Base-by-base conservation (phyloP, 2,329 filamentous ascomycete genomes). In the Alternaria novae-zelandiae region DNA sequence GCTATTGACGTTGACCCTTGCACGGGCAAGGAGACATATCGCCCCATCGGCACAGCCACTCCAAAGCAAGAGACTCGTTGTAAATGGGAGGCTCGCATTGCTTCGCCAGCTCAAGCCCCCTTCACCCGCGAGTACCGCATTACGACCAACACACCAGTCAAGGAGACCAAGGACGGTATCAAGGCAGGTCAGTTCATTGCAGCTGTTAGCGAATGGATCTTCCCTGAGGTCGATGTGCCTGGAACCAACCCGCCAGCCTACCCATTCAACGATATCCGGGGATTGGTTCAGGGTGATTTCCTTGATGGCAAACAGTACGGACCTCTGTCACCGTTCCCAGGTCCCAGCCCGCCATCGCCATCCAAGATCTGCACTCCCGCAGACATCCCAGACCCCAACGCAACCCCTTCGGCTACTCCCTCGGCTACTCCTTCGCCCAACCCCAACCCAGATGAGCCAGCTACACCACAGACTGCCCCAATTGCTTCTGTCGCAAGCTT, bases 1-100 rank as follows among this genome's bases (percentile, higher is more conserved):
- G 81, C 81, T 43, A 80, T 82, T 25, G 81, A 83, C 7, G 73
- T 83, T 20, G 79, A 83, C 46, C 78, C 79, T 21, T 83, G 82
- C 68, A 82, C 80, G 1, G 82, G 82, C 15, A 75, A 74, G 23
- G 74, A 79, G 41, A 79, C 70, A 2, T 72, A 78, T 28, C 78
- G 80, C 7, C 58, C 74, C 10, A 72, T 83, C 28, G 79, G 78
- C 3, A 75, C 73, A 9, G 76, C 77, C 12, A 70, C 66, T 4
- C 75, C 78, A 64, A 74, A 54, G 68, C 67, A 50, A 71, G 72
- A 53, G 73, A 76, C 63, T 10, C 78, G 82, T 45, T 82, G 80
- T 70, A 83, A 82, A 62, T 83, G 78, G 73, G 78, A 78, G 20
- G 77, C 75, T 57, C 77, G 80, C 25, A 65, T 78, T 6, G 70